These are phyloP conservation scores for Podospora anserina DNA, from an alignment of 495 filamentous ascomycete genomes.

Conservation along the genomic window DNA sequence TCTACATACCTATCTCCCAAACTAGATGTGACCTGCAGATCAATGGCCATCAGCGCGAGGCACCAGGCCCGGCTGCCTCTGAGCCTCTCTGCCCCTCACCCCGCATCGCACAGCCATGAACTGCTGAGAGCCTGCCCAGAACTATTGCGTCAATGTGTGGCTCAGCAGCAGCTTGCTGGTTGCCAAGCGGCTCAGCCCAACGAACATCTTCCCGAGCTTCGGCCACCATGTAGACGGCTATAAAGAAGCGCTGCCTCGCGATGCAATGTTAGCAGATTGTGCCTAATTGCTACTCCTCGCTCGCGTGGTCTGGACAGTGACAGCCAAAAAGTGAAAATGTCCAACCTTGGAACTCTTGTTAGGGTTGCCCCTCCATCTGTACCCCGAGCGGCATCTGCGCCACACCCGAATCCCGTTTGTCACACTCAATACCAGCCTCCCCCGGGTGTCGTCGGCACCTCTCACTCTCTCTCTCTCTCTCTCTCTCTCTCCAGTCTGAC, in stretches of 20 bases:
- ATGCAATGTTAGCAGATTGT: background rate
- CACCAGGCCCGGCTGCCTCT: background rate
- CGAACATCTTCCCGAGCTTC: background rate
- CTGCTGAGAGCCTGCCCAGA: background rate
- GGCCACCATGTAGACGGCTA: background rate
- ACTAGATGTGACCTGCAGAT: background rate
- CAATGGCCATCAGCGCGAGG: background rate
- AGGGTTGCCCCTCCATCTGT: background rate
- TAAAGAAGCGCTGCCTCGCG: background rate
- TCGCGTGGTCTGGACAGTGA: background rate
- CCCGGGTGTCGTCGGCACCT: background rate
- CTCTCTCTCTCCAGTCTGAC: background rate
- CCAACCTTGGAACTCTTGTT: background rate
- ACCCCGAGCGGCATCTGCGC: too few species aligned
- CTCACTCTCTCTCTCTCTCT: background rate
- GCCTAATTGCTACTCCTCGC: background rate
- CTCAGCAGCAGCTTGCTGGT: slow-evolving; percentile 6
- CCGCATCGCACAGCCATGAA: background rate
- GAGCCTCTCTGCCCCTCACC: background rate
- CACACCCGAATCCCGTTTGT: background rate
- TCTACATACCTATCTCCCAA: background rate
- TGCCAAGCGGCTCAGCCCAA: slow-evolving; percentile 2
- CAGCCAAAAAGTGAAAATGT: background rate
- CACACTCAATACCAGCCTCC: background rate
- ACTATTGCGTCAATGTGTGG: slow-evolving; percentile 18